Evolutionary conservation across 805 yeast genomes (phyloP), one percentile per base, ranked within the genome.

Genomic region (Yarrowia sp.): DNA sequence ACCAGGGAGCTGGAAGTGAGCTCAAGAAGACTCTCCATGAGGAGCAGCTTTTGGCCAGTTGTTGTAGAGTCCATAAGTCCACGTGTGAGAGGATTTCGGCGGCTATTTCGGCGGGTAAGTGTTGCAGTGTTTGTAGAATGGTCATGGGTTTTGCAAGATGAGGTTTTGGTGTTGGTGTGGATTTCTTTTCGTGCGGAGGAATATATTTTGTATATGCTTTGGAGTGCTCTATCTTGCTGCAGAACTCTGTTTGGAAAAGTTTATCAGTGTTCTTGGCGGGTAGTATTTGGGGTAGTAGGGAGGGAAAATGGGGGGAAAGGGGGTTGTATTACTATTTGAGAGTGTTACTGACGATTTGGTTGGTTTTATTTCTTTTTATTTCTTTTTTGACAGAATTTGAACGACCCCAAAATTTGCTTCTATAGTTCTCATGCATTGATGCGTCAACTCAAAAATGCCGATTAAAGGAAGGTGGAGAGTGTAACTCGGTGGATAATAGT

Each of bases 171-270:
- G 6, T 8, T 9, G 10, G 28, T 40, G 17, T 44, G 21, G 17
- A 4, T 44, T 44, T n/a, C n/a, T n/a, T 26, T 12, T 17, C 8
- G 21, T 2, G 35, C 24, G 6, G 30, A 9, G 6, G 32, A 10
- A 22, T 21, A 12, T 24, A 43, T 43, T 24, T 43, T 43, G 28
- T 21, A 32, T 21, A 32, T 32, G 6, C n/a, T 17, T 14, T 30
- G 21, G 38, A 7, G 14, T 30, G 54, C 54, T 48, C 54, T 48
- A 48, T 48, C 54, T 30, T 48, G 54, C 54, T 48, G 54, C 54
- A 32, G 38, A 48, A 48, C 54, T 48, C 38, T 48, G 4, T 19
- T 12, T 14, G 38, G 11, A 32, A 46, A 48, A 48, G 54, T 48
- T 48, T 48, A 48, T 48, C 54, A 46, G 51, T n/a, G n/a, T n/a